A percentile compares a stretch with the other conserved stretches of the same genome.
Conservation (phyloP, 371 early-diverging fungal genomes). For the Mortierella sp. region DNA sequence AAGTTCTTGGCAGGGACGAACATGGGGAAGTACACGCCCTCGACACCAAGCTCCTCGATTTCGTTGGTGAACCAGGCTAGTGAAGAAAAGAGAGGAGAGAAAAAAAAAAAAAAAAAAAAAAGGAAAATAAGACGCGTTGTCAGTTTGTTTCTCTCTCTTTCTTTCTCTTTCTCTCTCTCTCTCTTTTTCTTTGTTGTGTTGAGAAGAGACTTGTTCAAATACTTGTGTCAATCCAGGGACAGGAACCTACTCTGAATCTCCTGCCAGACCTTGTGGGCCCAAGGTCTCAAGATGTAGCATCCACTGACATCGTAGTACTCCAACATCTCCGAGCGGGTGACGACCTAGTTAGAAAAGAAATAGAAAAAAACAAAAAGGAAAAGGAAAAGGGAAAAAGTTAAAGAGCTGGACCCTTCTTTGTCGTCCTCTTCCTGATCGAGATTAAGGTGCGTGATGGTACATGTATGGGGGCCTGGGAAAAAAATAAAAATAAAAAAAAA, state of each 20-base stretch:
- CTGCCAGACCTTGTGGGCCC: constrained; percentile 98
- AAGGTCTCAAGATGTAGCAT: constrained; percentile 99
- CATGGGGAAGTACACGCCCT: constrained; percentile 99
- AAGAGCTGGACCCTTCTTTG: too few relatives aligned
- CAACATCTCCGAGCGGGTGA: constrained; percentile 96
- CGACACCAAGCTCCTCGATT: constrained; percentile 95
- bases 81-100: constrained; percentile 12
- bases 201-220: too few relatives aligned
- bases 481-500: neutral
- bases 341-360: constrained; percentile 62
- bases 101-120: constrained; percentile 1
- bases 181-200: too few relatives aligned
- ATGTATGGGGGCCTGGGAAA: too few relatives aligned
- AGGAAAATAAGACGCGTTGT: too few relatives aligned
- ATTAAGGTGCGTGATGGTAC: too few relatives aligned
- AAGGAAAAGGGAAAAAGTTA: too few relatives aligned
- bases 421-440: neutral
- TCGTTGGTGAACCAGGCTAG: constrained; percentile 91
- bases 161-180: too few relatives aligned
- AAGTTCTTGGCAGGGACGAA: constrained; percentile 94
- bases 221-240: too few relatives aligned
- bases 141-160: too few relatives aligned
- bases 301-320: constrained; percentile 99
- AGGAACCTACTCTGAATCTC: constrained; percentile 86
- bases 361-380: neutral